Percentiles rank a stretch among this genome's conserved stretches.
Evolutionary conservation across 2,329 filamentous ascomycete genomes (phyloP).

Genomic region (Pestalotiopsis sp.): DNA sequence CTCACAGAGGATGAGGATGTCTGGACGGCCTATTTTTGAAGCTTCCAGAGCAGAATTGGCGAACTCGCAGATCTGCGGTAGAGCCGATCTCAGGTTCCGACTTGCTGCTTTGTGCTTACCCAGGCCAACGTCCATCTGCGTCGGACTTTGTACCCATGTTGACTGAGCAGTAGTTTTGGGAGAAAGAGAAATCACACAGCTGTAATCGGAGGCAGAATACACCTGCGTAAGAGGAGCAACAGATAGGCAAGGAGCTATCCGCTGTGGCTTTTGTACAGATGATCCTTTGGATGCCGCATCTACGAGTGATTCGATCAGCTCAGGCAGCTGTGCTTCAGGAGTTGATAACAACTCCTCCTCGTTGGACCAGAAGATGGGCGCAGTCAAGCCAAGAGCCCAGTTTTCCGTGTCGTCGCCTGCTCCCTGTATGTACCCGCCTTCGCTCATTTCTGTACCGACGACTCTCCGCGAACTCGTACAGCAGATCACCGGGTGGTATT

Average conservation of each 20-base stretch:
- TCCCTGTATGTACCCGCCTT: constrained; percentile 85
- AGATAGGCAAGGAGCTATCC: constrained; percentile 34
- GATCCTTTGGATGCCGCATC: constrained; percentile 14
- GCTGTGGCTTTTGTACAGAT: constrained; percentile 12
- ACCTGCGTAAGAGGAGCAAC: constrained; percentile 22
- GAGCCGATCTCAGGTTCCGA: constrained; percentile 73
- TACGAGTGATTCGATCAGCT: constrained; percentile 44
- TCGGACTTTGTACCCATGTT: constrained; percentile 36
- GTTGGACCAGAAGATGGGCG: constrained; percentile 78
- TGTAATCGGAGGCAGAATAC: constrained; percentile 11
- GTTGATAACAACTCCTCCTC: constrained; percentile 58
- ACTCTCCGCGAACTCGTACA: constrained; percentile 81
- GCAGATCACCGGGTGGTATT: constrained; percentile 74
- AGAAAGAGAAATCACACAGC: constrained; percentile 44
- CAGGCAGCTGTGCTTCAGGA: constrained; percentile 63
- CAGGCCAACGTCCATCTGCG: constrained; percentile 60
- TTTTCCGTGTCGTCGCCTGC: constrained; percentile 94
- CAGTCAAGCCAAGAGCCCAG: constrained; percentile 82
- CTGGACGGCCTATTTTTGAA: constrained; percentile 23
- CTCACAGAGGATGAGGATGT: constrained; percentile 66
- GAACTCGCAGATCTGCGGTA: constrained; percentile 64
- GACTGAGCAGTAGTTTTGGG: constrained; percentile 45
- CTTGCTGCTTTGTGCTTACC: constrained; percentile 76
- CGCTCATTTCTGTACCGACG: constrained; percentile 65
- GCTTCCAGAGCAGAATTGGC: constrained; percentile 38